These are phyloP conservation scores for Neostapfia colusana DNA, from an alignment of 176 grass and related monocot species.

Conservation along the genomic window DNA sequence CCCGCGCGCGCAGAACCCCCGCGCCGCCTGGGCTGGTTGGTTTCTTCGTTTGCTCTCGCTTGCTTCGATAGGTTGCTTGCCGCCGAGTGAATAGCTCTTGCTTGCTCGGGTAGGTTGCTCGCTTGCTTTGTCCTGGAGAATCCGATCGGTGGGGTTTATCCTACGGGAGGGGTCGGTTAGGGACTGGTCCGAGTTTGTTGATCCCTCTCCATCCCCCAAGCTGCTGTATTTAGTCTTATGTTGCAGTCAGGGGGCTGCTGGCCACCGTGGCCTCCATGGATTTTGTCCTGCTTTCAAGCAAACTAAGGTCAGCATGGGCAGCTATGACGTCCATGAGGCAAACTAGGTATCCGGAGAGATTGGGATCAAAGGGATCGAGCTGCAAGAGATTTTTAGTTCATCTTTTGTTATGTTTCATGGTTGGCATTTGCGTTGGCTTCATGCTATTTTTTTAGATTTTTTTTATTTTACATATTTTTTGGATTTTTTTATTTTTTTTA, in stretches of 20 bases:
- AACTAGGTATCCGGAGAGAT: slow-evolving; percentile 52
- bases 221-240: slow-evolving; percentile 74
- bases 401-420: too few species aligned
- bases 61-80: too few species aligned
- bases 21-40: not conserved
- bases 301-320: slow-evolving; percentile 44
- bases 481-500: too few species aligned
- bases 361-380: too few species aligned
- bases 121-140: slow-evolving; percentile 11
- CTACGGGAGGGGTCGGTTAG: slow-evolving; percentile 60
- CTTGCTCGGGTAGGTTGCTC: not conserved
- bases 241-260: slow-evolving; percentile 62
- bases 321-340: slow-evolving; percentile 50
- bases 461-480: too few species aligned
- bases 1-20: too few species aligned
- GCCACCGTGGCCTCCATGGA: slow-evolving; percentile 50
- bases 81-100: slow-evolving; percentile 16
- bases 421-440: too few species aligned
- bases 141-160: slow-evolving; percentile 22
- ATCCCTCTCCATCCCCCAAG: too few species aligned
- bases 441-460: too few species aligned
- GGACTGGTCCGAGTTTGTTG: slow-evolving; percentile 62
- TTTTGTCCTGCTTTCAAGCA: slow-evolving; percentile 46
- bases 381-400: too few species aligned
- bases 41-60: not conserved